A percentile compares a stretch with the other conserved stretches of the same genome.
These are phyloP conservation scores for Aspergillus ochraceoroseus DNA, from an alignment of 2,329 filamentous ascomycete genomes.

Conservation along the genomic window DNA sequence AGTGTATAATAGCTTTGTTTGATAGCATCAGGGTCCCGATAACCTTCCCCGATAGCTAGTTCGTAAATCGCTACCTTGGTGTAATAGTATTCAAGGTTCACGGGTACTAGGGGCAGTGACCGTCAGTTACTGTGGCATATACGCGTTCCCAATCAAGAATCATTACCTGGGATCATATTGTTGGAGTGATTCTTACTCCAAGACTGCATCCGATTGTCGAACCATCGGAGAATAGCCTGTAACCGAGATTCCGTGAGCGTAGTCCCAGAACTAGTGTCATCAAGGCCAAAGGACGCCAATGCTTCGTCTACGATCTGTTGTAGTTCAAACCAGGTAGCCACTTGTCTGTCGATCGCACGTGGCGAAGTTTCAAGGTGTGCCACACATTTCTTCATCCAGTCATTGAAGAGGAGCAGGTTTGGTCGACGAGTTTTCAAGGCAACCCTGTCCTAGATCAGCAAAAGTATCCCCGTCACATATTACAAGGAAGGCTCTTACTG, in stretches of 20 bases:
- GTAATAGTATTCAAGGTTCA: constrained; percentile 19
- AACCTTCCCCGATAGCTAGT: constrained; percentile 22
- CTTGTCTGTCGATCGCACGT: constrained; percentile 28
- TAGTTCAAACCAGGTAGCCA: constrained; percentile 35
- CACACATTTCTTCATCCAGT: constrained; percentile 35
- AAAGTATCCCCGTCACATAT: neutral
- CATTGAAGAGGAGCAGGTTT: constrained; percentile 35
- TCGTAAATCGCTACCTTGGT: constrained; percentile 16
- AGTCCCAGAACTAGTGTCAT: constrained; percentile 33
- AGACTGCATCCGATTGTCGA: constrained; percentile 34
- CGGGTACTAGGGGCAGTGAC: constrained; percentile 15
- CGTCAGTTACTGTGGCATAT: no score
- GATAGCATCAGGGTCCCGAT: constrained; percentile 35
- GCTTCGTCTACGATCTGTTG: constrained; percentile 35
- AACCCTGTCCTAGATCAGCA: constrained; percentile 23
- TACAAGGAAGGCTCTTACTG: constrained; percentile 20
- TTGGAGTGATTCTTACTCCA: constrained; percentile 30
- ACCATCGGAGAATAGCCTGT: constrained; percentile 34
- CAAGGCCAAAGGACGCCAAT: constrained; percentile 34
- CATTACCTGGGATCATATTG: constrained; percentile 31
- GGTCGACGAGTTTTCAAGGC: constrained; percentile 38
- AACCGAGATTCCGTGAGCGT: constrained; percentile 33
- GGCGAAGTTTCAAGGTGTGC: constrained; percentile 30
- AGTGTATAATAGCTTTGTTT: constrained; percentile 34
- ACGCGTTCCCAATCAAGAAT: neutral